Evolutionary conservation across 495 filamentous ascomycete species (phyloP).

Genomic region (Baudoinia panamericana): DNA sequence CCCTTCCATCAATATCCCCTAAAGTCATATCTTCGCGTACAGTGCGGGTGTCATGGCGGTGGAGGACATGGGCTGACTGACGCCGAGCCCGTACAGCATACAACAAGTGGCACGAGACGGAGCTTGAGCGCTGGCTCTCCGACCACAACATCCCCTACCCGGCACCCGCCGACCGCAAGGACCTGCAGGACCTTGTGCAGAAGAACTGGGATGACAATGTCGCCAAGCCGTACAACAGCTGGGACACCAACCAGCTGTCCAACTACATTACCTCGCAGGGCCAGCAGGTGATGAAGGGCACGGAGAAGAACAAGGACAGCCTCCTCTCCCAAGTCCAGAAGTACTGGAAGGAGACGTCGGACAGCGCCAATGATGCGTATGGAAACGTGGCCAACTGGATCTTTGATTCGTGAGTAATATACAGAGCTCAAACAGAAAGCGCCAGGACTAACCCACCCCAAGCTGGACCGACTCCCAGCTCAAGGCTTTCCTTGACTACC

Average conservation of each 20-base stretch:
- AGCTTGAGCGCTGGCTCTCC: conserved; percentile 92
- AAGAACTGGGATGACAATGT: conserved; percentile 64
- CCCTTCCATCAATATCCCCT: conserved; percentile 1
- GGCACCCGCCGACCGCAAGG: conserved; percentile 35
- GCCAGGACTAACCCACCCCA: conserved; percentile 23
- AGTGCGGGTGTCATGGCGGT: too few species aligned
- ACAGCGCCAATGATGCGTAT: conserved; percentile 56
- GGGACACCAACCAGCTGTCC: conserved; percentile 53
- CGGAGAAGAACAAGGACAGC: conserved; percentile 49
- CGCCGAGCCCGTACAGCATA: conserved; percentile 47
- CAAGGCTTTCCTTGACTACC: conserved; percentile 81
- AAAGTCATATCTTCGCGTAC: background rate
- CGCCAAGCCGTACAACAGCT: conserved; percentile 52
- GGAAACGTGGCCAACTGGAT: conserved; percentile 75
- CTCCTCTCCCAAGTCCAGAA: conserved; percentile 55
- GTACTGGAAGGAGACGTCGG: conserved; percentile 63
- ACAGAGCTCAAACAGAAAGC: conserved; percentile 17
- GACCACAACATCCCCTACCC: conserved; percentile 80
- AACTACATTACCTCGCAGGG: conserved; percentile 56
- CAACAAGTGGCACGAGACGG: conserved; percentile 98
- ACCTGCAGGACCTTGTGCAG: conserved; percentile 51
- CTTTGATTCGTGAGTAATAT: conserved; percentile 63
- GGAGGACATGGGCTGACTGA: conserved; percentile 18
- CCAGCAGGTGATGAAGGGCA: conserved; percentile 47
- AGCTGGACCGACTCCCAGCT: conserved; percentile 77